Evolutionary conservation across 2,329 filamentous ascomycete genomes (phyloP), one percentile per base, ranked within the genome.

Genomic region (Fusarium zealandicum): DNA sequence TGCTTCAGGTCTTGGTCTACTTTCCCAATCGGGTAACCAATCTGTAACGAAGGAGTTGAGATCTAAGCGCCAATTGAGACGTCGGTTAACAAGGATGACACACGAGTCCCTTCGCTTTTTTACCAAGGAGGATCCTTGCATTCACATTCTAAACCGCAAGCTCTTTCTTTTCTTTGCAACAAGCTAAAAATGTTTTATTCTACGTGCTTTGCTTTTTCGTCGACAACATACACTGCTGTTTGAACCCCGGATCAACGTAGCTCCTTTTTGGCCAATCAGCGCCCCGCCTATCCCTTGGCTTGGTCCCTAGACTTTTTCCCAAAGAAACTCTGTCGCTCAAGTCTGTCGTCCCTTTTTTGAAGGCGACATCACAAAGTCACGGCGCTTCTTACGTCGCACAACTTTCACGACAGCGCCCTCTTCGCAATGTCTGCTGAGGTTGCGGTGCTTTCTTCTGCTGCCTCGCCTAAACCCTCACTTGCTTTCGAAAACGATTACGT

Each of bases 401-500:
- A 44, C 25, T 20, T 54, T n/a, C 31, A 32, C 51, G 32, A 41
- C 48, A 40, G 50, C 46, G 44, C 39, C 18, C 42, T 55, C 47
- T 54, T 45, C 58, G 69, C 58, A 17, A 70, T 70, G 69, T 59
- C 60, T 50, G 51, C 48, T 55, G 66, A 63, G 54, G 44, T 43
- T 20, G 38, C 41, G 25, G 4, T n/a, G 6, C 3, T n/a, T 2
- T n/a, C 28, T 13, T 31, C 28, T 31, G 12, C 28, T 31, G 13
- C 28, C 3, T 28, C 37, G 25, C 16, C 39, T 31, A 42, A 48
- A 11, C 17, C 51, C 17, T 36, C 61, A 27, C 30, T 55, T 47
- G 62, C 37, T 47, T 48, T 54, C 46, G 31, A 45, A 36, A 57
- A 57, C 62, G 69, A 70, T 36, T 74, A 66, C 32, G 70, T 69